Conservation (phyloP, 139 green algal genomes). For the Nannochloris sp. region DNA sequence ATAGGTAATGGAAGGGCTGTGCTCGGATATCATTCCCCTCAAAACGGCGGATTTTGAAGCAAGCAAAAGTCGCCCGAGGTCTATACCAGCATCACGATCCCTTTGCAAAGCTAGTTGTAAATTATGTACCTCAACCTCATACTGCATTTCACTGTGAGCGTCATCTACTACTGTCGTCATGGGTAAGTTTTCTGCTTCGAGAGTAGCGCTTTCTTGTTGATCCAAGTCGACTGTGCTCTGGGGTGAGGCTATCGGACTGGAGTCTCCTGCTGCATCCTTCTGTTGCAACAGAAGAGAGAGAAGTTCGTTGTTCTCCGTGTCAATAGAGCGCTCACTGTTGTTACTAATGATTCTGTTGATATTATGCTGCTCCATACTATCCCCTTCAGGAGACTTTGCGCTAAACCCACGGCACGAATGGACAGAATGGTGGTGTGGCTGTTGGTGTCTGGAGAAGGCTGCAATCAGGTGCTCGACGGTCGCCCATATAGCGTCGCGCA, state of each 20-base stretch:
- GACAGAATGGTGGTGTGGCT: neutral
- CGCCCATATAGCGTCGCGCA: conserved; percentile 28
- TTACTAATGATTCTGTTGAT: conserved; percentile 2
- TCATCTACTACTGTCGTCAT: conserved; percentile 24
- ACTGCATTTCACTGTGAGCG: conserved; percentile 25
- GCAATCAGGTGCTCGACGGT: conserved; percentile 23
- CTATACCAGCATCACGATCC: conserved; percentile 9
- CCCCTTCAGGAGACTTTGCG: too few species aligned
- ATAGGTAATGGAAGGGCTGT: conserved; percentile 3
- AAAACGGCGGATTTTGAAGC: conserved; percentile 43
- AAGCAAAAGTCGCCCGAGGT: conserved; percentile 45
- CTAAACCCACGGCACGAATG: too few species aligned
- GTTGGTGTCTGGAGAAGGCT: conserved; percentile 2
- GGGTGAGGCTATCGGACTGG: neutral
- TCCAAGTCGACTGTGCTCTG: too few species aligned
- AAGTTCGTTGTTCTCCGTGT: conserved; percentile 4
- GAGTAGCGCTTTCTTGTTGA: neutral
- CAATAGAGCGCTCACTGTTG: neutral
- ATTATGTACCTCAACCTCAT: conserved; percentile 51
- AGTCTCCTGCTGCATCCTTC: neutral
- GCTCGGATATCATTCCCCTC: conserved; percentile 20
- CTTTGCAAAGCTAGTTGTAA: conserved; percentile 42
- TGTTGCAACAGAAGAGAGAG: conserved; percentile 5
- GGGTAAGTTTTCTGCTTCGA: neutral
- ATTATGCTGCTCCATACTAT: neutral